A percentile compares a stretch with the other conserved stretches of the same genome.
phyloP scores from a whole-genome alignment of 2,329 filamentous ascomycete species.

The Beauveria scarabaeidicola region DNA sequence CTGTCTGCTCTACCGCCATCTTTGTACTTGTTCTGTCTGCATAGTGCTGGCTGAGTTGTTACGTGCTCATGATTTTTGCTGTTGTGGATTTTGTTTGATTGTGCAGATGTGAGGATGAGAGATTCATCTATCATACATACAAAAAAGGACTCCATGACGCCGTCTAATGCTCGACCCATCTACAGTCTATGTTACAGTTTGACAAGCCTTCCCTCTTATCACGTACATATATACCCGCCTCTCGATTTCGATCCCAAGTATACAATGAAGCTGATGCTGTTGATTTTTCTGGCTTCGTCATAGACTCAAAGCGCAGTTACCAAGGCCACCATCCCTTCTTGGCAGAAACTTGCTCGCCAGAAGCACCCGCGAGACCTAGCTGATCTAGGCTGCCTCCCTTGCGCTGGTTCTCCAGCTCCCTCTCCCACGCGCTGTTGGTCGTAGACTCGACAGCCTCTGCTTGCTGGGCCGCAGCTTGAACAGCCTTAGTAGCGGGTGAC shows the following conservation, averaged over 20 bases:
- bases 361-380: conserved; percentile 31
- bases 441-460: conserved; percentile 24
- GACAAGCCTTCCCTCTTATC: conserved; percentile 13
- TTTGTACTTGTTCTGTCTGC: too few species aligned
- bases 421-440: conserved; percentile 36
- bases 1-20: background rate
- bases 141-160: conserved; percentile 13
- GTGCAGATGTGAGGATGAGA: conserved; percentile 8
- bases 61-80: background rate
- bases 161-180: conserved; percentile 23
- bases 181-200: conserved; percentile 30
- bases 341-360: conserved; percentile 18
- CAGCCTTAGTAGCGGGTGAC: background rate
- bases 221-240: background rate
- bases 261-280: conserved; percentile 8
- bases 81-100: background rate
- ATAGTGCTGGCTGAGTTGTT: too few species aligned
- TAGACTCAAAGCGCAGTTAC: conserved; percentile 15
- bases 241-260: background rate
- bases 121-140: conserved; percentile 8
- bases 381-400: conserved; percentile 43
- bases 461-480: conserved; percentile 13
- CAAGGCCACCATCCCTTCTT: conserved; percentile 44
- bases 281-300: background rate
- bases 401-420: conserved; percentile 43